phyloP scores from a whole-genome alignment of 495 filamentous ascomycete species.

The Penicillium soppii region DNA sequence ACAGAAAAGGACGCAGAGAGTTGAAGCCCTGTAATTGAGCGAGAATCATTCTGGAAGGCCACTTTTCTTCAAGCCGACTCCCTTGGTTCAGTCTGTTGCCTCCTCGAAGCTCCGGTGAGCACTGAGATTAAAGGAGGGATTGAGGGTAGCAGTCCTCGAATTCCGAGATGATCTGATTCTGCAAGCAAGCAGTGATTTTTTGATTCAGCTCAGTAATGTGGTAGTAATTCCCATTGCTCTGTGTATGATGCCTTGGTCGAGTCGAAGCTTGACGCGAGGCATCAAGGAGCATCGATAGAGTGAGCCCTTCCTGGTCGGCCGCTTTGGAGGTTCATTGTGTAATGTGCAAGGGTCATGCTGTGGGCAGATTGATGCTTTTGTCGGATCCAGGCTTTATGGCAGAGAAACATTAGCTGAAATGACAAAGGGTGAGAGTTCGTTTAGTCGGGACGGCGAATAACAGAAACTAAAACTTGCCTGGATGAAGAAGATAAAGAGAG shows the following conservation, averaged over 20 bases:
- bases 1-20: too few species aligned
- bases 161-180: background rate
- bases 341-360: background rate
- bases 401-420: background rate
- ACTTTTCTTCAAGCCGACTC: background rate
- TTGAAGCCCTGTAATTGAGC: too few species aligned
- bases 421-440: background rate
- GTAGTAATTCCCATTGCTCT: background rate
- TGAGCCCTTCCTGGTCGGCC: background rate
- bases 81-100: background rate
- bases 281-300: background rate
- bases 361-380: background rate
- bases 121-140: background rate
- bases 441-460: background rate
- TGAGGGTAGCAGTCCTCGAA: background rate
- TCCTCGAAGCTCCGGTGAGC: background rate
- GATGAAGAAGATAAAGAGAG: background rate
- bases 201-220: background rate
- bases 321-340: background rate
- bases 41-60: background rate
- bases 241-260: background rate
- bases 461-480: background rate
- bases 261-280: slow-evolving; percentile 2
- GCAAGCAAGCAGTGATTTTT: background rate
- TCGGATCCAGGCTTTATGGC: background rate